Percentiles rank a stretch among this genome's conserved stretches.
Conservation (phyloP, 108 stramenopile species). For the Chaetoceros muelleri region DNA sequence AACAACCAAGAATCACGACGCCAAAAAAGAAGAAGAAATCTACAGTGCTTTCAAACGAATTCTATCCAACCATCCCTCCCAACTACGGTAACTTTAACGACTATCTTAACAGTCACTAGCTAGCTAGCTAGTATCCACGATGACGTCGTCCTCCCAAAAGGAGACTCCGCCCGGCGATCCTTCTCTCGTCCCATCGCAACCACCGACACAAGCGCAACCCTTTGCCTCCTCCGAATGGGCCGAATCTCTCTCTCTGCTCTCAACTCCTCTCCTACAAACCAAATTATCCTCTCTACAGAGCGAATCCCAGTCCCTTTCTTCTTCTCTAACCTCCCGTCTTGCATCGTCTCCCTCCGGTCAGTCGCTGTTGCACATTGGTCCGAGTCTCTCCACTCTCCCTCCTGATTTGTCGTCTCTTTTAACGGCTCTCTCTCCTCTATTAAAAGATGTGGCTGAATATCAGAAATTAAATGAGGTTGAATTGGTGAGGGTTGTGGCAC, state of each 20-base stretch:
- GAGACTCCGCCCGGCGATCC: neutral
- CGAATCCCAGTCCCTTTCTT: slow-evolving; percentile 53
- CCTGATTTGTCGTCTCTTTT: slow-evolving; percentile 66
- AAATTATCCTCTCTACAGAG: slow-evolving; percentile 29
- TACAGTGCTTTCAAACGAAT: too few species aligned
- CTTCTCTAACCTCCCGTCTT: slow-evolving; percentile 63
- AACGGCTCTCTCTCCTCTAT: slow-evolving; percentile 51
- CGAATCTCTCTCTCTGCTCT: slow-evolving; percentile 13
- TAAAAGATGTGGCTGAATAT: slow-evolving; percentile 34
- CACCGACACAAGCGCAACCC: neutral
- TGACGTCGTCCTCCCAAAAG: neutral
- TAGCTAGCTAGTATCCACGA: too few species aligned
- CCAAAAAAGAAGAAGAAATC: too few species aligned
- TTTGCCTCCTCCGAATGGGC: neutral
- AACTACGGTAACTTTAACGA: too few species aligned
- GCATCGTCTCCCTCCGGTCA: slow-evolving; percentile 80
- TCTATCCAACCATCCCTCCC: too few species aligned
- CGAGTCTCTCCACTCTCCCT: slow-evolving; percentile 56
- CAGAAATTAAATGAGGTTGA: slow-evolving; percentile 33
- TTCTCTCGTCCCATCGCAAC: neutral
- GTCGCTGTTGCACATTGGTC: slow-evolving; percentile 72
- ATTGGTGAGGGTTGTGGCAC: slow-evolving; percentile 39
- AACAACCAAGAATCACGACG: too few species aligned
- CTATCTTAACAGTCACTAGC: too few species aligned
- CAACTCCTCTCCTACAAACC: slow-evolving; percentile 35